Base-by-base conservation (phyloP, 2,329 filamentous ascomycete species). In the Colletotrichum trifolii region DNA sequence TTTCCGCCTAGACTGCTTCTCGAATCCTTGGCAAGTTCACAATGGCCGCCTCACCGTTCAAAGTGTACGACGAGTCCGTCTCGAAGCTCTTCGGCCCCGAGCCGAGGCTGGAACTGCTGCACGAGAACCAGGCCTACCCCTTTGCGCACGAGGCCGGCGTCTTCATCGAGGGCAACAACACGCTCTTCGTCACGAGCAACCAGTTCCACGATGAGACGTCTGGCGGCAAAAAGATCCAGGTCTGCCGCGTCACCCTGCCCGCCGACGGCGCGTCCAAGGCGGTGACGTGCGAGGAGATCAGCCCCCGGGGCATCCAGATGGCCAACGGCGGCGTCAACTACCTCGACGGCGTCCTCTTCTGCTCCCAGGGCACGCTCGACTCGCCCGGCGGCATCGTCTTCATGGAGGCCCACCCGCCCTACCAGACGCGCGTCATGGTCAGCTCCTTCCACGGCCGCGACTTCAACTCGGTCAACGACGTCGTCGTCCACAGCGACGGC, bases 381-480 rank as follows among this genome's bases (percentile, higher is more conserved):
- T 54, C 59, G 3, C 66, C 71, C 2, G 72, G 75, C 5, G 74
- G 77, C 0, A 69, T 80, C 4, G 71, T 73, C 6, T 70, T 67
- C 2, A 79, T 79, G 76, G n/a, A 71, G 4, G 54, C 65, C 6
- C 57, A 64, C 11, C 68, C 76, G 3, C 77, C 77, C 0, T 74
- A 79, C 34, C 54, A 66, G 5, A 73, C 69, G 1, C 55, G 60
- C 0, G 54, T 67, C 0, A 43, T 83, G 2, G 64, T 82, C 2
- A 77, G 70, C 12, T 77, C 76, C 3, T 85, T 79, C 69, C 71
- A 80, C 42, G 80, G 63, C 17, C 46, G 62, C 8, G 56, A 60
- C n/a, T 85, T 85, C 71, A 85, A 84, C 70, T 82, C 79, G 2
- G 73, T 81, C 49, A 83, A 84, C 63, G 83, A 85, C 60, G 80